Percentiles rank a stretch among this genome's conserved stretches.
These are phyloP conservation scores for Ilyonectria sp. DNA, from an alignment of 2,329 filamentous ascomycete species.

Conservation along the genomic window DNA sequence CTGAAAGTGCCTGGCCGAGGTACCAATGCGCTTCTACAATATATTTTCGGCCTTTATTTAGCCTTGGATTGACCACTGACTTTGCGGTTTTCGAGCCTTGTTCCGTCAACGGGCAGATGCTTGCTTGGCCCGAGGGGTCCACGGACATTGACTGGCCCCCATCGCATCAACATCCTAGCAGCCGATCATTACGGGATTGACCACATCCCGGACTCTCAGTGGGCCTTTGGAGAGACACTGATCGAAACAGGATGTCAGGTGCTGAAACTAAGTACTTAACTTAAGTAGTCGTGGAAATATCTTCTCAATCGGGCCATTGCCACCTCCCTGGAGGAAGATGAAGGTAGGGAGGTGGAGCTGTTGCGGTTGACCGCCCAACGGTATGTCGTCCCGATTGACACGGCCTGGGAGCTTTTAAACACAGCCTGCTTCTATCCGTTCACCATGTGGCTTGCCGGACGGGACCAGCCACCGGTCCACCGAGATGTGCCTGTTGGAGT, in stretches of 20 bases:
- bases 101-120: neutral
- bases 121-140: neutral
- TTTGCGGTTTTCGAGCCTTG: neutral
- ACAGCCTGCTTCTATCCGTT: conserved; percentile 14
- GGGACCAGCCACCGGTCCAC: conserved; percentile 25
- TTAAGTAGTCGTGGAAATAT: too few species aligned
- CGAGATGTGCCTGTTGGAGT: conserved; percentile 12
- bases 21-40: neutral
- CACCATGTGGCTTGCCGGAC: conserved; percentile 39
- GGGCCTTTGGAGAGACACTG: neutral
- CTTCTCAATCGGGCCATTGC: too few species aligned
- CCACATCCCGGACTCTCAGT: neutral
- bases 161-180: conserved; percentile 26
- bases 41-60: neutral
- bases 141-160: conserved; percentile 10
- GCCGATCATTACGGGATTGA: conserved; percentile 38
- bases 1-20: neutral
- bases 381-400: neutral
- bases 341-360: too few species aligned
- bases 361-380: neutral
- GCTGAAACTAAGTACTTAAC: too few species aligned
- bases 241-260: too few species aligned
- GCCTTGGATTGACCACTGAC: neutral
- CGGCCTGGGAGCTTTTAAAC: neutral
- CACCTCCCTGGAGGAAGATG: neutral